Evolutionary conservation across 495 filamentous ascomycete species (phyloP).

Genomic region (Aspergillus coremiiformis): DNA sequence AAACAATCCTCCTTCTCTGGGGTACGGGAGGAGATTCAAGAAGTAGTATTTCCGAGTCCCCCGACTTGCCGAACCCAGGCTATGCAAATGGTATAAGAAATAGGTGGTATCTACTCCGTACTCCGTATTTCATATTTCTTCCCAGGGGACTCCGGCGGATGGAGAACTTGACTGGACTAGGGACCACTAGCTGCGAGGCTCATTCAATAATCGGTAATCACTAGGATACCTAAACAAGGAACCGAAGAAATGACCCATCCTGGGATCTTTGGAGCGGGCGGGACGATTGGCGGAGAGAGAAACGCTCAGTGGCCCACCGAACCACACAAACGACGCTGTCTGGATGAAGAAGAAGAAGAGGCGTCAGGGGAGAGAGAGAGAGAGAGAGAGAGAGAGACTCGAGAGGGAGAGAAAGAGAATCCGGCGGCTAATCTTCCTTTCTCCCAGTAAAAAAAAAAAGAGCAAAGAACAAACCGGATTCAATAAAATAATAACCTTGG

Average conservation of each 20-base stretch:
- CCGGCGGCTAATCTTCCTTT: not conserved
- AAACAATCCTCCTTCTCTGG: no score
- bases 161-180: not conserved
- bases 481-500: not conserved
- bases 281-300: slow-evolving; percentile 35
- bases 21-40: no score
- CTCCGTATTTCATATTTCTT: not conserved
- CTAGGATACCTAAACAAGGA: not conserved
- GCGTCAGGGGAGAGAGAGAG: not conserved
- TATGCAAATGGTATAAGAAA: no score
- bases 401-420: not conserved
- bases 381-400: not conserved
- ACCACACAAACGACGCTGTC: slow-evolving; percentile 33
- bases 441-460: not conserved
- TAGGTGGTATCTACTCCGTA: not conserved
- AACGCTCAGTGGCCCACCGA: slow-evolving; percentile 41
- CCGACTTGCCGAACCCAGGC: not conserved
- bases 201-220: slow-evolving; percentile 14
- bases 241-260: not conserved
- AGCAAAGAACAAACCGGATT: not conserved
- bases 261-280: slow-evolving; percentile 13
- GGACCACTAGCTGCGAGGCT: slow-evolving; percentile 13
- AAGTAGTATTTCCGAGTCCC: no score
- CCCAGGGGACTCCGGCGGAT: not conserved
- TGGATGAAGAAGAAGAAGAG: slow-evolving; percentile 18